A percentile compares a stretch with the other conserved stretches of the same genome.
Conservation (phyloP, 345 rosid species). For the Populus pruinosa region DNA sequence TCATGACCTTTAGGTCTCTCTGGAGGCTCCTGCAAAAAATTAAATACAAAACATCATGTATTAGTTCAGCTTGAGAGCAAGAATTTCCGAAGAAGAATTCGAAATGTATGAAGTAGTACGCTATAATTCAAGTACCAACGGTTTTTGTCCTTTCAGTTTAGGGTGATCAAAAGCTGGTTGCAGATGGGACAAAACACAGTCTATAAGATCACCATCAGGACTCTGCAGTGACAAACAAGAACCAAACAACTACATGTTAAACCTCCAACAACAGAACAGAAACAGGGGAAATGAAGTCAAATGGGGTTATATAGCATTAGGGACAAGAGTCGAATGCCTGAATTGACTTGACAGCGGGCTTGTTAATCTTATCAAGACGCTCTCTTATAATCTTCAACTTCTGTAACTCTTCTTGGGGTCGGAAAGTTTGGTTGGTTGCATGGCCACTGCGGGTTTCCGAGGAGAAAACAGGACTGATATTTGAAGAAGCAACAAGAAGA, state of each 20-base stretch:
- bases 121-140: conserved; percentile 46
- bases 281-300: conserved; percentile 8
- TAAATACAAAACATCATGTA: neutral
- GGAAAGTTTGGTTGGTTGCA: conserved; percentile 53
- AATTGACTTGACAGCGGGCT: conserved; percentile 75
- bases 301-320: neutral
- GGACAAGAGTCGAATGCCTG: conserved; percentile 39
- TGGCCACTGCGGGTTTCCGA: conserved; percentile 30
- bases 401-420: conserved; percentile 52
- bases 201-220: conserved; percentile 81
- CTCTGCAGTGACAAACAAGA: conserved; percentile 47
- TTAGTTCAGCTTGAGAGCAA: neutral
- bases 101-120: neutral
- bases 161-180: conserved; percentile 98
- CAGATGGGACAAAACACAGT: conserved; percentile 68
- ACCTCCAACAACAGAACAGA: conserved; percentile 9
- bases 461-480: conserved; percentile 40
- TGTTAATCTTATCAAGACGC: conserved; percentile 79
- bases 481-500: conserved; percentile 45
- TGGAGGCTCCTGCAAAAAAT: conserved; percentile 58
- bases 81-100: neutral
- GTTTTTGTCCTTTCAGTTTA: conserved; percentile 55
- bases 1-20: conserved; percentile 55
- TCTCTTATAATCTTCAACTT: conserved; percentile 54
- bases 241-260: neutral